These are phyloP conservation scores for Citrus sinensis DNA, from an alignment of 345 rosid genomes.

Conservation along the genomic window DNA sequence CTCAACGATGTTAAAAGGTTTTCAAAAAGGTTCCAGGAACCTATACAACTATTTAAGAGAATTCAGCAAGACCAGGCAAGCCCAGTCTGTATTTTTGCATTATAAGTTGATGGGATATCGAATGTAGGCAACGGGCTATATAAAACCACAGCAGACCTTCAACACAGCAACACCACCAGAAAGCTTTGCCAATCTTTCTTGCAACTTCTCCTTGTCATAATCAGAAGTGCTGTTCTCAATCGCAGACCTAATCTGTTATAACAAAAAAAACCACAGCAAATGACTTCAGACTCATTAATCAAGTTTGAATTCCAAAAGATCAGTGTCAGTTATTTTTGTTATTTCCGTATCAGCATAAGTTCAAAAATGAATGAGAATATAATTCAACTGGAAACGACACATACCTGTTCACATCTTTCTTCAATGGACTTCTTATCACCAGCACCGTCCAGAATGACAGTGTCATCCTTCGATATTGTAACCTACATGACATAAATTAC, in stretches of 20 bases:
- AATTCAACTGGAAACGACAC: constrained; percentile 4
- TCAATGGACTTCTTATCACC: constrained; percentile 86
- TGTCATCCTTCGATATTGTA: constrained; percentile 87
- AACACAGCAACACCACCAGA: constrained; percentile 97
- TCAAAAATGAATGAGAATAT: not conserved
- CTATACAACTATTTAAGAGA: not conserved
- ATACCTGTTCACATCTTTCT: constrained; percentile 90
- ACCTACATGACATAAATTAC: constrained; percentile 34
- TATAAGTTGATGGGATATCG: not conserved
- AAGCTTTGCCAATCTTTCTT: constrained; percentile 90
- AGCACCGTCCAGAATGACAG: constrained; percentile 90
- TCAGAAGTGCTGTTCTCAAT: constrained; percentile 84
- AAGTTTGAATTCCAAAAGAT: not conserved
- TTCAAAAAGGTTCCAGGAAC: not conserved
- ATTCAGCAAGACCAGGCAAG: too few species aligned
- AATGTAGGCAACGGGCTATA: not conserved
- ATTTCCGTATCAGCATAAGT: too few species aligned
- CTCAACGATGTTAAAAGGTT: not conserved
- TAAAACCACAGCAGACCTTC: constrained; percentile 50
- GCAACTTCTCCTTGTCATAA: constrained; percentile 91
- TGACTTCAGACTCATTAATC: not conserved
- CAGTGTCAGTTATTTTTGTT: too few species aligned
- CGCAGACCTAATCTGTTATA: constrained; percentile 60
- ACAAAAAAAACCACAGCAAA: not conserved
- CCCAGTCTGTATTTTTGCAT: not conserved